Evolutionary conservation across 2,329 filamentous ascomycete species (phyloP), one percentile per base, ranked within the genome.

Genomic region (Fusarium nurragi): DNA sequence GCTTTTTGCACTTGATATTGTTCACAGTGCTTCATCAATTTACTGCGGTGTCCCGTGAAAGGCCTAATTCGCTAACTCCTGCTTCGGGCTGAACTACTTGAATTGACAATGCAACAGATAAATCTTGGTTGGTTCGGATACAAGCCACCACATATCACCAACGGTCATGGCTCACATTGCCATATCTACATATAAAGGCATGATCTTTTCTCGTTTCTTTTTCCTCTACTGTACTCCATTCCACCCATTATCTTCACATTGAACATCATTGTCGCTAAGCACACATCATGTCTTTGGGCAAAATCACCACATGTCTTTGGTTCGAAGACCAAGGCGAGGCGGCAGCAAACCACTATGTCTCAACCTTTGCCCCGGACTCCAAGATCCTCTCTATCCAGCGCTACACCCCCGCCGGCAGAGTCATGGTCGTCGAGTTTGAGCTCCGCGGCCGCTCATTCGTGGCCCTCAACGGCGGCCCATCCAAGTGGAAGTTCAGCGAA

Each of bases 381-480:
- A 69, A 71, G n/a, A 75, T 81, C 64, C 70, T 67, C 13, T 64
- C 70, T 32, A 74, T 69, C 45, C 71, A 75, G 34, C 69, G 65
- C 44, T 77, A 77, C 60, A 65, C 69, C 22, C 62, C 68, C 1
- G 72, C 75, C 4, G 77, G 75, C 34, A 70, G 47, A 28, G 73
- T 77, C 26, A 71, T 80, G 68, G 63, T 74, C 2, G 75, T 80
- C 21, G 67, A 73, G 32, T 82, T 82, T 65, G 73, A 73, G 21
- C 73, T 81, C 43, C 73, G 76, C 57, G 78, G 78, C 16, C 74
- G 76, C 19, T 67, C 64, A 6, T 83, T 81, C 64, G 74, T 78
- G 21, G 77, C 72, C 4, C 73, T 83, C 34, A 82, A 83, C 61
- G 80, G 81, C 54, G 80, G 80, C 2, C 75, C 77, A n/a, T 58